phyloP scores from a whole-genome alignment of 202 grass and related monocot genomes.

The Carex arenaria region DNA sequence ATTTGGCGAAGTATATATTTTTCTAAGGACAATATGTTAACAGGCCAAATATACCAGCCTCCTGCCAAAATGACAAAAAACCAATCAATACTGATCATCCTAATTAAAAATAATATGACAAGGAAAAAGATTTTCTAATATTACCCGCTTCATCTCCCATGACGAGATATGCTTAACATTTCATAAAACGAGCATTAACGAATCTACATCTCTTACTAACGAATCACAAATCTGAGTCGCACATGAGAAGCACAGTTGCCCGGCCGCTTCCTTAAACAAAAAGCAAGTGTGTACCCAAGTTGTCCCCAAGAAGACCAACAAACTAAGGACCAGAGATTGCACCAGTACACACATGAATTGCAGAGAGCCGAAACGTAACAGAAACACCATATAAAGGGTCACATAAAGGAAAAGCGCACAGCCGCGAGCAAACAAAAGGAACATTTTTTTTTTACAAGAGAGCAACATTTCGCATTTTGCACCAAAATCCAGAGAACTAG shows the following conservation, averaged over 20 bases:
- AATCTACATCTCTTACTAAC: background rate
- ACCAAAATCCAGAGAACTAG: conserved; percentile 30
- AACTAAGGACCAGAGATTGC: conserved; percentile 7
- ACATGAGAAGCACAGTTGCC: background rate
- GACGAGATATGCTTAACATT: background rate
- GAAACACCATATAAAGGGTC: conserved; percentile 17
- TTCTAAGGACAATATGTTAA: background rate
- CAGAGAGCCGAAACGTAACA: conserved; percentile 13
- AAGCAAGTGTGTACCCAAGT: background rate
- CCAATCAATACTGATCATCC: conserved; percentile 12
- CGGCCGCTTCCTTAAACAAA: background rate
- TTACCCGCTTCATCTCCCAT: conserved; percentile 12
- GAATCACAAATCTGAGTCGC: background rate
- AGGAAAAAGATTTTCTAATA: conserved; percentile 18
- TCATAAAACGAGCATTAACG: background rate
- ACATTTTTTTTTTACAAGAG: conserved; percentile 33
- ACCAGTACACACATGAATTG: conserved; percentile 10
- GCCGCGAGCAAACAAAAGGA: conserved; percentile 16
- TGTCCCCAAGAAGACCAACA: conserved; percentile 3
- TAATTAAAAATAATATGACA: conserved; percentile 4
- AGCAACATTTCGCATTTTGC: conserved; percentile 20
- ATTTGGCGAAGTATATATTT: background rate
- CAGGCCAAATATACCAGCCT: conserved; percentile 1
- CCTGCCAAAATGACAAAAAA: conserved; percentile 27
- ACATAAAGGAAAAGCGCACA: conserved; percentile 10